Base-by-base conservation (phyloP, 208 protist species). In the Phytomonas sp. region DNA sequence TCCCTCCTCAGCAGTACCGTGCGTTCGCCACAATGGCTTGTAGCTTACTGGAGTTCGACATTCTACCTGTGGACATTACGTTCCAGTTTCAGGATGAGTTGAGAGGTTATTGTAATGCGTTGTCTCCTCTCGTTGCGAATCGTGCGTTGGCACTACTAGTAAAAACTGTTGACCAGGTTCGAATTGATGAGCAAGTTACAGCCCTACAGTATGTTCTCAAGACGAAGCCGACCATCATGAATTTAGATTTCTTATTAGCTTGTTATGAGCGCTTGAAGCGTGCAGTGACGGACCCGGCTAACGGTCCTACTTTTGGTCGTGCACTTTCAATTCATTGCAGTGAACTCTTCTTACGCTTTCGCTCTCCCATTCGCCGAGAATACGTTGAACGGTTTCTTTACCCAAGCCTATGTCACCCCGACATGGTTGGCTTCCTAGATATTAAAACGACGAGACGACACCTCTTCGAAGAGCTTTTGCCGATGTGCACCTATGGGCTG, bases 371-470 rank as follows among this genome's bases (percentile, higher is more conserved):
- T 56, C 86, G 91, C n/a, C 86, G 88, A 56, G 88, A 94, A 67
- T 96, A 93, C 73, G 91, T 93, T 66, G 88, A 96, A 78, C 73
- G 82, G 52, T 96, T 91, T 64, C 80, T 96, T 26, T 96, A 94
- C 75, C 91, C 91, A 32, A 93, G 87, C 72, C 74, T 96, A 66
- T 87, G 85, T 64, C 79, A 84, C 75, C 62, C 66, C 4, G 91
- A 96, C 77, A 94, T 96, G 88, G 66, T 70, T 19, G 63, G 60
- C 60, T 91, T 91, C 70, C 67, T 94, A 33, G 71, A 83, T 65
- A 89, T 92, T 42, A 81, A 83, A 7, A 79, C 75, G 33, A 93
- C 83, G 14, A 87, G 88, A 33, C 67, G 82, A 56, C 91, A 96
- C 72, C 82, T 96, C 16, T 76, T 86, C 65, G 45, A 73, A 8